Conservation (phyloP, 306 rosid genomes). For the Dicorynia guianensis region DNA sequence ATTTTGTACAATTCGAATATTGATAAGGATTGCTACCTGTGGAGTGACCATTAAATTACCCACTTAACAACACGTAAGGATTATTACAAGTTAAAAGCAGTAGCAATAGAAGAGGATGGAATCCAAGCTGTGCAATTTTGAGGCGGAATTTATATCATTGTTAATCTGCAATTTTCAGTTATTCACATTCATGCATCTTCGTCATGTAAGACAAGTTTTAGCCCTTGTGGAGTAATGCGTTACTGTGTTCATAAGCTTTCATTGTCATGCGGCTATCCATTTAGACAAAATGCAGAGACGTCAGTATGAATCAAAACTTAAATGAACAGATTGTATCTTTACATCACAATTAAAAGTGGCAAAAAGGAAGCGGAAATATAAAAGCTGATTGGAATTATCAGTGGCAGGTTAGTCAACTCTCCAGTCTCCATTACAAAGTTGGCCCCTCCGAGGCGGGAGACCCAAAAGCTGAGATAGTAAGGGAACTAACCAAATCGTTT, state of each 20-base stretch:
- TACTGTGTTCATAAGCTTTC: background rate
- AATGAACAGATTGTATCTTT: background rate
- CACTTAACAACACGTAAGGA: background rate
- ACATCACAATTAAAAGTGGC: background rate
- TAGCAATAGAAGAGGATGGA: background rate
- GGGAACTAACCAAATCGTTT: too few relatives aligned
- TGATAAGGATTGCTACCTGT: background rate
- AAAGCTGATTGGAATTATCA: constrained; percentile 48
- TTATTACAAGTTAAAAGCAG: background rate
- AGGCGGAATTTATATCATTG: constrained; percentile 56
- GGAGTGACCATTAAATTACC: background rate
- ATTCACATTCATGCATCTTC: too few relatives aligned
- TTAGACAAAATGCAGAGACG: background rate
- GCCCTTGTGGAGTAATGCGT: background rate
- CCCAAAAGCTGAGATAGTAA: too few relatives aligned
- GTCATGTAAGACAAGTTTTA: background rate
- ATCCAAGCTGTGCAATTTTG: constrained; percentile 55
- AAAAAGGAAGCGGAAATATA: too few relatives aligned
- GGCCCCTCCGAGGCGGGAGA: too few relatives aligned
- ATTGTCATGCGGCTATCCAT: background rate
- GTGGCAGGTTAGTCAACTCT: too few relatives aligned
- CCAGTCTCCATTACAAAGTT: too few relatives aligned
- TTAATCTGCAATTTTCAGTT: too few relatives aligned
- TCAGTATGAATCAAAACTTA: background rate
- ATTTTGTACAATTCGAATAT: background rate